Evolutionary conservation across 2,329 filamentous ascomycete species (phyloP), one percentile per base, ranked within the genome.

Genomic region (Colletotrichum graminicola): DNA sequence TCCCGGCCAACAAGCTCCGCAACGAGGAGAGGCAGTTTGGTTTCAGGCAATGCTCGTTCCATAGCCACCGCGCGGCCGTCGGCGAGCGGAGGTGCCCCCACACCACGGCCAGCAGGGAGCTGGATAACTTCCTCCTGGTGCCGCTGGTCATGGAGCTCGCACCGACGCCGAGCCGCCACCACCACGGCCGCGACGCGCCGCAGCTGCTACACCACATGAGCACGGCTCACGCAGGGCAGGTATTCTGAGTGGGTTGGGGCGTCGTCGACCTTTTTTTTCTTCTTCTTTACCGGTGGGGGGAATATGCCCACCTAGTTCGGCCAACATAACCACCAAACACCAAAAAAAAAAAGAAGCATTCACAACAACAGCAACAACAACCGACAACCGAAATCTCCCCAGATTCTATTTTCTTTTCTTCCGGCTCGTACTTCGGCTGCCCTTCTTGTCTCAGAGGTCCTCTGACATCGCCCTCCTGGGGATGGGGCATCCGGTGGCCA

Each of bases 31-130:
- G 88, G 45, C 82, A 85, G 62, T 89, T 89, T 75, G 88, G 88
- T n/a, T 90, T 89, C 77, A 83, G 88, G 32, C 86, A 88, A 77
- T 90, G 88, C 77, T 88, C 87, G 16, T 90, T 90, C 75, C 88
- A 90, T 77, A 88, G 85, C 47, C 88, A 90, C 75, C 83, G 88
- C 26, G 83, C 86, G 5, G 79, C 82, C 10, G 86, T 89, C 43
- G 88, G 87, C 26, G 84, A 90, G 77, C 83, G 83, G 6, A 79
- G 79, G n/a, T 90, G 88, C 71, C 87, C 87, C 18, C 84, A 89
- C 74, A 71, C 66, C 29, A 69, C 56, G 26, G 62, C 57, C 56
- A 56, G 65, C 47, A 71, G 57, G 67, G 69, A 70, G 72, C 68
- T 57, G 54, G 69, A 69, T 36, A 72, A 74, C 68, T 72, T 75